Evolutionary conservation across 371 early-diverging fungal species (phyloP).

Genomic region (Mortierella sp.): DNA sequence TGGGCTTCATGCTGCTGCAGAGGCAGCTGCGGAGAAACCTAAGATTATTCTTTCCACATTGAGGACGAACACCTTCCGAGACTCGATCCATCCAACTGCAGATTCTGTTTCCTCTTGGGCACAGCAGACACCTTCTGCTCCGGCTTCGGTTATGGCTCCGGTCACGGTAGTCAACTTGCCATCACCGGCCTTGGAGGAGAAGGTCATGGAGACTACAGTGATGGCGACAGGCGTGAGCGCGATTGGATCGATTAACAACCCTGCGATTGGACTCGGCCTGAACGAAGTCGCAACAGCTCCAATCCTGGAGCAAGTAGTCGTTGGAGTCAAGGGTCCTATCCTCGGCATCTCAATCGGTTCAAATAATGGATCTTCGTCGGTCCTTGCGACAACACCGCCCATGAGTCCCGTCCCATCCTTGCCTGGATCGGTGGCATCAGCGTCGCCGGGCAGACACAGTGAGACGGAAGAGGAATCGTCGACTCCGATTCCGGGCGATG

Average conservation of each 20-base stretch:
- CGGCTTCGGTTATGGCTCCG: neutral
- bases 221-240: constrained; percentile 13
- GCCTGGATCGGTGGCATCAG: neutral
- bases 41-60: constrained; percentile 30
- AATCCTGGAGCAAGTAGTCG: constrained; percentile 9
- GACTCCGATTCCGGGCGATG: too few relatives aligned
- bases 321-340: constrained; percentile 3
- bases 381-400: constrained; percentile 15
- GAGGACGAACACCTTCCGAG: constrained; percentile 40
- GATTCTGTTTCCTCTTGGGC: neutral
- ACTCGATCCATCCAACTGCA: constrained; percentile 16
- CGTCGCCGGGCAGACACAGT: neutral
- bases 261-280: constrained; percentile 10
- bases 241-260: neutral
- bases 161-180: constrained; percentile 4
- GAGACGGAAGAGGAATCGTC: neutral
- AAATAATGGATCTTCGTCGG: neutral
- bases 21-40: constrained; percentile 16
- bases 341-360: neutral
- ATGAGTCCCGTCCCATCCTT: constrained; percentile 13
- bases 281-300: constrained; percentile 20
- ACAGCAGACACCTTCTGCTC: neutral
- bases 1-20: constrained; percentile 9
- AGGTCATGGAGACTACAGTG: constrained; percentile 10
- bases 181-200: constrained; percentile 6